Percentiles rank a stretch among this genome's conserved stretches.
Evolutionary conservation across 768 basidiomycete species (phyloP).

Genomic region (Agaricus subrufescens): DNA sequence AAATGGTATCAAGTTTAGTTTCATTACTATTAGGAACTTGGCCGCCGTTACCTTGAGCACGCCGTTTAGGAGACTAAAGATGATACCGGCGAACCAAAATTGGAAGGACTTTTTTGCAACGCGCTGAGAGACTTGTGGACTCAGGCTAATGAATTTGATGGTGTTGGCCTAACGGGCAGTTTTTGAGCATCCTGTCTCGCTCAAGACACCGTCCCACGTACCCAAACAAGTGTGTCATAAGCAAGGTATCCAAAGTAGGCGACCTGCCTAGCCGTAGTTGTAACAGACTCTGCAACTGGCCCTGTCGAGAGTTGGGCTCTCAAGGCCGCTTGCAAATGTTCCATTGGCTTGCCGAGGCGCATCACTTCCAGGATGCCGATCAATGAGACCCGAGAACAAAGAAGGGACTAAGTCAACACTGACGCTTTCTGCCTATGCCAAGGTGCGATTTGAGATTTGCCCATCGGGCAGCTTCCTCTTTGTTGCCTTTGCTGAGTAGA

Average conservation of each 20-base stretch:
- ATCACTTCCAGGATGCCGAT: constrained; percentile 52
- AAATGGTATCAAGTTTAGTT: not conserved
- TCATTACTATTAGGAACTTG: not conserved
- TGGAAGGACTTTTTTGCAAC: constrained; percentile 67
- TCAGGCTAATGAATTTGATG: constrained; percentile 59
- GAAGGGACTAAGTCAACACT: constrained; percentile 16
- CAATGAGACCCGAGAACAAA: not conserved
- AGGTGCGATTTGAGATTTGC: constrained; percentile 83
- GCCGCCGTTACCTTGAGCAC: constrained; percentile 52
- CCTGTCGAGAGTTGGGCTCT: constrained; percentile 55
- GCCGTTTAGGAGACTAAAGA: constrained; percentile 71
- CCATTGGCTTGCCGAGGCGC: constrained; percentile 89
- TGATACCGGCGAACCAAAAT: constrained; percentile 86
- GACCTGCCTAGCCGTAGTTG: constrained; percentile 78
- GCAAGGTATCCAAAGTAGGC: constrained; percentile 85
- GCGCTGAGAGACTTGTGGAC: constrained; percentile 54
- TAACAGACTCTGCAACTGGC: constrained; percentile 65
- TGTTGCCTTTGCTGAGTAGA: constrained; percentile 63
- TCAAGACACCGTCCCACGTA: constrained; percentile 28
- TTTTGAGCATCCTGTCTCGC: not conserved
- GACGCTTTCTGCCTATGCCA: constrained; percentile 82
- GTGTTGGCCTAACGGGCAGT: constrained; percentile 47
- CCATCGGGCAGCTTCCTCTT: constrained; percentile 70
- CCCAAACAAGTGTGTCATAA: constrained; percentile 85
- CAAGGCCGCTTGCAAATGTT: constrained; percentile 88